phyloP scores from a whole-genome alignment of 805 yeast genomes.

The Schizosaccharomyces octosporus region DNA sequence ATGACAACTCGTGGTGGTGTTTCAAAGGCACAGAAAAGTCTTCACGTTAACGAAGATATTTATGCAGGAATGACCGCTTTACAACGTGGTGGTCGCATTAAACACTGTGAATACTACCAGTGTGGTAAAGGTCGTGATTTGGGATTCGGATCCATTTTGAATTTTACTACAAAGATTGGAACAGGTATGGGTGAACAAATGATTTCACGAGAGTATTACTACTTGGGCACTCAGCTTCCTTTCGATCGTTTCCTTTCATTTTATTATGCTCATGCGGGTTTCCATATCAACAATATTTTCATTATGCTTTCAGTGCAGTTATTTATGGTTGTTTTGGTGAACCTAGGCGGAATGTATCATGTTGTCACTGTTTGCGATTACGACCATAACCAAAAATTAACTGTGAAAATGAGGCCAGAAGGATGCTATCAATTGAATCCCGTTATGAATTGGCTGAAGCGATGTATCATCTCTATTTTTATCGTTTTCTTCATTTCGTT shows the following conservation, averaged over 20 bases:
- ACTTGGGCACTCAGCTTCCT: constrained; percentile 71
- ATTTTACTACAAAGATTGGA: constrained; percentile 87
- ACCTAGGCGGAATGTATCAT: constrained; percentile 50
- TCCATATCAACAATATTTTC: constrained; percentile 73
- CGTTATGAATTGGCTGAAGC: constrained; percentile 73
- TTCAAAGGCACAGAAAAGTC: constrained; percentile 80
- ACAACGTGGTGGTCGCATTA: constrained; percentile 75
- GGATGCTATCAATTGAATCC: constrained; percentile 78
- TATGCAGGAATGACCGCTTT: constrained; percentile 86
- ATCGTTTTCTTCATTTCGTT: constrained; percentile 84
- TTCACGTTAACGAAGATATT: constrained; percentile 83
- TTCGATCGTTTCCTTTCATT: constrained; percentile 75
- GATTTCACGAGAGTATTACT: constrained; percentile 73
- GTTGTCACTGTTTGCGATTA: constrained; percentile 50
- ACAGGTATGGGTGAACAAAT: constrained; percentile 98
- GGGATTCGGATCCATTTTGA: constrained; percentile 76
- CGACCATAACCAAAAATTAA: constrained; percentile 40
- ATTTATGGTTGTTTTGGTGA: constrained; percentile 57
- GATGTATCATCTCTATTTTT: constrained; percentile 70
- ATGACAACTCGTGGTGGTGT: constrained; percentile 93
- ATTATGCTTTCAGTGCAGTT: constrained; percentile 65
- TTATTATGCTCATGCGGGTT: constrained; percentile 92
- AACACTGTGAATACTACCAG: constrained; percentile 86
- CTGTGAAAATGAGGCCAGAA: constrained; percentile 47
- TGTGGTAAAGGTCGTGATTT: constrained; percentile 93